phyloP scores from a whole-genome alignment of 2,329 filamentous ascomycete species.

The Claviceps pazoutovae region DNA sequence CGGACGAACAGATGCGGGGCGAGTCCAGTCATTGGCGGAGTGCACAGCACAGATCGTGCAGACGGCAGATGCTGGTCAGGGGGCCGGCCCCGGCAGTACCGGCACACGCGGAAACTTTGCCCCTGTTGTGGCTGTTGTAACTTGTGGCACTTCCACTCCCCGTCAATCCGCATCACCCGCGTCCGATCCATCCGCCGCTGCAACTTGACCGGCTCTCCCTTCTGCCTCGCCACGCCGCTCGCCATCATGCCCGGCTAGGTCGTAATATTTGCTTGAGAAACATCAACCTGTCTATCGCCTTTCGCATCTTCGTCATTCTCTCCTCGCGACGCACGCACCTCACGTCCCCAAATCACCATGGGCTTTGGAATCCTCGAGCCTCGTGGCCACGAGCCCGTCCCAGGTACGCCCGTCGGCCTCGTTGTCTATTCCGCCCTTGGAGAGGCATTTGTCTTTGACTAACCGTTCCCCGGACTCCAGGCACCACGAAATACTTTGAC shows the following conservation, averaged over 20 bases:
- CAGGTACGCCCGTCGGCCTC: conserved; percentile 39
- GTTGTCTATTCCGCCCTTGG: too few species aligned
- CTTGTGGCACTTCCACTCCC: too few species aligned
- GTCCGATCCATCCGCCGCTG: too few species aligned
- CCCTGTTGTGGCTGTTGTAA: too few species aligned
- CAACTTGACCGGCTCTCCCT: too few species aligned
- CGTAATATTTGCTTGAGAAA: background rate
- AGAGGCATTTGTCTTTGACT: background rate
- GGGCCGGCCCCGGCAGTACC: too few species aligned
- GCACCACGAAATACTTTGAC: conserved; percentile 52
- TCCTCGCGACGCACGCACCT: background rate
- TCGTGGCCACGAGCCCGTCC: conserved; percentile 51
- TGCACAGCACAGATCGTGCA: too few species aligned
- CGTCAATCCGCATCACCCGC: too few species aligned
- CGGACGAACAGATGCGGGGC: too few species aligned
- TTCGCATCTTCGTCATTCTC: background rate
- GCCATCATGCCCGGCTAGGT: background rate
- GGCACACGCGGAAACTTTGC: too few species aligned
- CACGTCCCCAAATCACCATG: conserved; percentile 15
- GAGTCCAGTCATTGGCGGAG: too few species aligned
- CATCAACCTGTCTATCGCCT: background rate
- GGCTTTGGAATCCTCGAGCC: conserved; percentile 59
- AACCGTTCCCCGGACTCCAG: conserved; percentile 18
- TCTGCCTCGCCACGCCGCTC: background rate
- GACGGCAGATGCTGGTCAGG: too few species aligned